Evolutionary conservation across 2,329 filamentous ascomycete genomes (phyloP).

Genomic region (Pyrenochaeta sp.): DNA sequence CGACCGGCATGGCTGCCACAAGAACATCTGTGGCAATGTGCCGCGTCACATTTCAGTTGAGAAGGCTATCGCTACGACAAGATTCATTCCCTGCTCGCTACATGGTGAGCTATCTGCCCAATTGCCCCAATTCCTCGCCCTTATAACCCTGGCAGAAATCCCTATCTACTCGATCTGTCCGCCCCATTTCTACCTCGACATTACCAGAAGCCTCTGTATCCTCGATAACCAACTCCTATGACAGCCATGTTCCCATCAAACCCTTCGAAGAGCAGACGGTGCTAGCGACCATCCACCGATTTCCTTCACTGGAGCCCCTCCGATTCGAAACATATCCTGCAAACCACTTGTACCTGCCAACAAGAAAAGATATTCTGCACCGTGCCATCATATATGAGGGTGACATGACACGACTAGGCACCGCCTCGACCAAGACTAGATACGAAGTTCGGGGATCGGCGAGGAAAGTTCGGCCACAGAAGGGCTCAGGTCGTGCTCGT

Average conservation of each 20-base stretch:
- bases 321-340: conserved; percentile 79
- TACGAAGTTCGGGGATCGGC: conserved; percentile 84
- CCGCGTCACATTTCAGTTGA: conserved; percentile 42
- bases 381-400: conserved; percentile 92
- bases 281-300: conserved; percentile 85
- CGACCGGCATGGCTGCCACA: conserved; percentile 52
- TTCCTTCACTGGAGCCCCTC: conserved; percentile 86
- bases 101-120: conserved; percentile 56
- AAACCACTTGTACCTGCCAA: conserved; percentile 84
- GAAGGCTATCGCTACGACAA: conserved; percentile 36
- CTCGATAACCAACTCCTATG: conserved; percentile 51
- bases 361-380: conserved; percentile 91
- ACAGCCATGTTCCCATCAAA: conserved; percentile 47
- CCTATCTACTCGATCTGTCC: conserved; percentile 31
- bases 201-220: conserved; percentile 66
- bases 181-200: conserved; percentile 53
- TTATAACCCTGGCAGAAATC: conserved; percentile 37
- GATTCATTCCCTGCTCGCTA: conserved; percentile 55
- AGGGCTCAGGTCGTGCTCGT: conserved; percentile 83
- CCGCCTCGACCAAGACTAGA: conserved; percentile 67
- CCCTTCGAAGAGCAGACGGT: conserved; percentile 61
- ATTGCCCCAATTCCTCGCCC: conserved; percentile 42
- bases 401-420: conserved; percentile 80
- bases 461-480: conserved; percentile 84
- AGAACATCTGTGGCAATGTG: conserved; percentile 49